phyloP scores from a whole-genome alignment of 164 flowering plant species.

The Amborella trichopoda region DNA sequence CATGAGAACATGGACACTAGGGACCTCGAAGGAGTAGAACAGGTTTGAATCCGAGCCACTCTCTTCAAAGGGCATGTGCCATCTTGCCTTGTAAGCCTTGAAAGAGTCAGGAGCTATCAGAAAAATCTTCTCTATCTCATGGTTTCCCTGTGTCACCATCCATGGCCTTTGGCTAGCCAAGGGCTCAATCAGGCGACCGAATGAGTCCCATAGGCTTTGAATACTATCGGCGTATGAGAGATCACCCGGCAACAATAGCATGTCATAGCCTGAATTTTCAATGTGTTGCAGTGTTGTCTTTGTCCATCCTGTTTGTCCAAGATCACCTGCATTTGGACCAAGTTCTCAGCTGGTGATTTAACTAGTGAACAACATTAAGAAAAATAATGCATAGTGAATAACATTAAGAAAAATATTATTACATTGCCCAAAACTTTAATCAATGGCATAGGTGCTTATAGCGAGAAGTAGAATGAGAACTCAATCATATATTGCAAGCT shows the following conservation, averaged over 20 bases:
- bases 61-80: constrained; percentile 71
- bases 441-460: too few species aligned
- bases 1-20: constrained; percentile 67
- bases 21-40: constrained; percentile 72
- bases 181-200: constrained; percentile 71
- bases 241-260: constrained; percentile 72
- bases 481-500: too few species aligned
- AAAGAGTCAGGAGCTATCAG: constrained; percentile 23
- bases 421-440: too few species aligned
- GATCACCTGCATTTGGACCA: constrained; percentile 38
- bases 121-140: constrained; percentile 56
- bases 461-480: too few species aligned
- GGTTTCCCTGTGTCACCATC: constrained; percentile 94
- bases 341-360: too few species aligned
- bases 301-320: constrained; percentile 88
- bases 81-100: constrained; percentile 67
- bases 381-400: too few species aligned
- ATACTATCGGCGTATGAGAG: constrained; percentile 56
- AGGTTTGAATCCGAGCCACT: constrained; percentile 69
- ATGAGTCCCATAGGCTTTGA: constrained; percentile 70
- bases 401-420: too few species aligned
- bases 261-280: constrained; percentile 37
- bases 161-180: constrained; percentile 72
- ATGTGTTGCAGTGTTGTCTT: constrained; percentile 60
- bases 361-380: too few species aligned